phyloP scores from a whole-genome alignment of 2,329 filamentous ascomycete genomes.

The Xenosphaeropsis pyriputrescens region DNA sequence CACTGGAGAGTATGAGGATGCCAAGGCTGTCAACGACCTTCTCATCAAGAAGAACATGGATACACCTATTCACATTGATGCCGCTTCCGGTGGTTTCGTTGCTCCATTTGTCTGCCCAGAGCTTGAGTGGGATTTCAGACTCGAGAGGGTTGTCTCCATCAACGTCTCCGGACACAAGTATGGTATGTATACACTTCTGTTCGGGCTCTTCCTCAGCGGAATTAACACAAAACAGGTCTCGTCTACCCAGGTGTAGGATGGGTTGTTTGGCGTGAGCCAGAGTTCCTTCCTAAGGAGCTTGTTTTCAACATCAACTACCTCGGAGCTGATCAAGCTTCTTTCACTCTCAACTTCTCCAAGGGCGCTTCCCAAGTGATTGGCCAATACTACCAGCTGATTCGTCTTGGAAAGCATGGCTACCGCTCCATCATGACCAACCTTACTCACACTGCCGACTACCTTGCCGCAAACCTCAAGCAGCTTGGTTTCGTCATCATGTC shows the following conservation, averaged over 20 bases:
- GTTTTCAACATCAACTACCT: constrained; percentile 99
- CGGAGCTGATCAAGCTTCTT: constrained; percentile 85
- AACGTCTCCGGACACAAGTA: constrained; percentile 92
- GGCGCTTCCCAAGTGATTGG: constrained; percentile 89
- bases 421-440: constrained; percentile 88
- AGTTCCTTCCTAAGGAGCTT: constrained; percentile 72
- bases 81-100: constrained; percentile 84
- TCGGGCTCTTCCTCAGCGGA: too few species aligned
- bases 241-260: constrained; percentile 90
- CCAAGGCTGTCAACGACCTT: constrained; percentile 82
- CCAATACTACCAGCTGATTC: constrained; percentile 95
- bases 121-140: constrained; percentile 82
- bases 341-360: constrained; percentile 96
- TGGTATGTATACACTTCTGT: constrained; percentile 23
- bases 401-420: constrained; percentile 86
- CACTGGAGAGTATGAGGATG: constrained; percentile 90
- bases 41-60: constrained; percentile 62
- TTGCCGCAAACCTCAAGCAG: constrained; percentile 55
- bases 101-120: constrained; percentile 79
- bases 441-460: constrained; percentile 78
- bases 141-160: constrained; percentile 81
- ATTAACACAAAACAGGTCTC: constrained; percentile 11
- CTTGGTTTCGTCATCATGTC: constrained; percentile 85
- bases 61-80: constrained; percentile 84
- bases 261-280: constrained; percentile 75